Evolutionary conservation across 108 stramenopile species (phyloP).

Genomic region (Pelagomonas calceolata): DNA sequence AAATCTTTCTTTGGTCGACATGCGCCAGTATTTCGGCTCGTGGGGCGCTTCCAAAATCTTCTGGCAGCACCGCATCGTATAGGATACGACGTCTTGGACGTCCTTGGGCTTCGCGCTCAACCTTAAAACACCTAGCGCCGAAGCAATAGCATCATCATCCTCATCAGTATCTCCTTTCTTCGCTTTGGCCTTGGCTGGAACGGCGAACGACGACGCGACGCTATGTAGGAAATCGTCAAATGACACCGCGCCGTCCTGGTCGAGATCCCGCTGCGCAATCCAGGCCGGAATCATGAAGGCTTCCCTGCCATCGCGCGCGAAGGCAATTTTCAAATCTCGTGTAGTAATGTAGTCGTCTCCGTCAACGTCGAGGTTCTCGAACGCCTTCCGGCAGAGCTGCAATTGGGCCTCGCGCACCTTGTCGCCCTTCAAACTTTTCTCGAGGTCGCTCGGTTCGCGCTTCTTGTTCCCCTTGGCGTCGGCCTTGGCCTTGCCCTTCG

Average conservation of each 20-base stretch:
- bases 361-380: constrained; percentile 16
- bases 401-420: constrained; percentile 15
- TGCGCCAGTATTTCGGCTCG: constrained; percentile 22
- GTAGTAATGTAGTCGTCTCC: constrained; percentile 19
- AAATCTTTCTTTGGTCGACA: constrained; percentile 17
- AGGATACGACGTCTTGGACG: neutral
- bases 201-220: neutral
- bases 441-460: neutral
- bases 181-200: too few relatives aligned
- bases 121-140: constrained; percentile 15
- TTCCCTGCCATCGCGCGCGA: constrained; percentile 14
- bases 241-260: constrained; percentile 21
- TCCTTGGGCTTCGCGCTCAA: constrained; percentile 14
- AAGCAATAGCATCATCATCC: neutral
- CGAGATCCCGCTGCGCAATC: constrained; percentile 22
- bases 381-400: constrained; percentile 12
- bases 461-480: constrained; percentile 1
- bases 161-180: neutral
- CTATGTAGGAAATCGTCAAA: neutral
- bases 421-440: neutral
- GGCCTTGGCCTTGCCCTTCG: too few relatives aligned
- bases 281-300: constrained; percentile 17
- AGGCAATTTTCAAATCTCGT: constrained; percentile 7
- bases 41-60: constrained; percentile 21
- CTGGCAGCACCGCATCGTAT: neutral